These are phyloP conservation scores for Ogataea angusta DNA, from an alignment of 805 yeast genomes.

Conservation along the genomic window DNA sequence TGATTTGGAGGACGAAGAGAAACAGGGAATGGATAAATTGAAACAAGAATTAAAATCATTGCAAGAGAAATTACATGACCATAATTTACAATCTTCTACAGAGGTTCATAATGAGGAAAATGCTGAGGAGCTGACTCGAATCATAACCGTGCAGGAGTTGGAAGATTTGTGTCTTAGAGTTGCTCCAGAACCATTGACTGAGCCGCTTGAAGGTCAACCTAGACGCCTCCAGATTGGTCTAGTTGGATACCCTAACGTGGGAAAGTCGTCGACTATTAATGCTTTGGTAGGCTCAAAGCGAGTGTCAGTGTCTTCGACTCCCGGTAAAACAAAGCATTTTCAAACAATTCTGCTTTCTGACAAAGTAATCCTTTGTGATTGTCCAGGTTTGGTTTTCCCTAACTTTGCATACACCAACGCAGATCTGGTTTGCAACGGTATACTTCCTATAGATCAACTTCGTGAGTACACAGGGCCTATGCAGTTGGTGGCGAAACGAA, in stretches of 20 bases:
- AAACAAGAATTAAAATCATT: constrained; percentile 24
- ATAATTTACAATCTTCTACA: constrained; percentile 16
- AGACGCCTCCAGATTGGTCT: constrained; percentile 82
- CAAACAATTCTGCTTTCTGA: constrained; percentile 89
- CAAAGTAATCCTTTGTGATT: constrained; percentile 86
- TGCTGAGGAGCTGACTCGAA: constrained; percentile 52
- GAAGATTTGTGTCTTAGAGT: constrained; percentile 72
- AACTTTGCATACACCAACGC: constrained; percentile 96
- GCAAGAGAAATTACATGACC: constrained; percentile 8
- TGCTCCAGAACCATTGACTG: constrained; percentile 67
- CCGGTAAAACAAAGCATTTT: constrained; percentile 98
- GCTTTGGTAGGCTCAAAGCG: constrained; percentile 94
- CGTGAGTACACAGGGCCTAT: constrained; percentile 90
- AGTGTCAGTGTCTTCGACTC: constrained; percentile 97
- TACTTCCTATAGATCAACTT: constrained; percentile 95
- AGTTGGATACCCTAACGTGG: constrained; percentile 94
- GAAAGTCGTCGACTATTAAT: constrained; percentile 88
- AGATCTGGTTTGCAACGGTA: constrained; percentile 96
- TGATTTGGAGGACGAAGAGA: constrained; percentile 19
- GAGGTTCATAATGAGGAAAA: constrained; percentile 29
- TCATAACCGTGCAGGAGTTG: constrained; percentile 78
- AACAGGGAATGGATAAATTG: constrained; percentile 15
- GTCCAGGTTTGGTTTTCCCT: constrained; percentile 99
- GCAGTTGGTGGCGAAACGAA: constrained; percentile 77
- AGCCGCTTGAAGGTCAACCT: constrained; percentile 53